Base-by-base conservation (phyloP, 345 rosid species). In the Raphanus sativus region DNA sequence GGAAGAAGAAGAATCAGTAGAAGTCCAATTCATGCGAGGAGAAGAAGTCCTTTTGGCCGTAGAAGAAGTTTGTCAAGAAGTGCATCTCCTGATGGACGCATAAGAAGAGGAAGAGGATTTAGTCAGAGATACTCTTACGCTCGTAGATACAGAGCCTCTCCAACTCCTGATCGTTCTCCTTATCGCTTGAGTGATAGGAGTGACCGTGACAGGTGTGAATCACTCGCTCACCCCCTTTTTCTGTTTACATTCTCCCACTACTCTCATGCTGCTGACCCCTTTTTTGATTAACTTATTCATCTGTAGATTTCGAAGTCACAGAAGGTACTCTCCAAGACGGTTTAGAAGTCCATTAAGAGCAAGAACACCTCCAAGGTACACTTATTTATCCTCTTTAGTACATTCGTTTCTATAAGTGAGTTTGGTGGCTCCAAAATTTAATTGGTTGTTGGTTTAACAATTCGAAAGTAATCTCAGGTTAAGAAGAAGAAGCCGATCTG, bases 61-160 rank as follows among this genome's bases (percentile, higher is more conserved):
- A 78, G 80, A 67, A 83, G 92, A 88, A 88, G 96, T 86, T 77
- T 83, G 77, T 91, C 98, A 25, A 90, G 92, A 83, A 94, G 98
- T 36, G 84, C 74, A 76, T 89, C 98, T 6, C 98, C 96, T 4
- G 88, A 81, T 81, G 90, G 86, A 83, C 96, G 96, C 40, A 86
- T 92, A 48, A 87, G 91, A 80, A 91, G 99, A 79, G 99, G 99
- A 3, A 86, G 99, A 32, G 99, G 99, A 58, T 90, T 95, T 75
- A 93, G 98, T 78, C 86, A 91, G 74, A 86, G 91, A 34, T 95
- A 86, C 71, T 90, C 99, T 21, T 92, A 89, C 74, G 97, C 99
- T 66, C 90, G 97, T 32, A 77, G 91, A 73, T 95, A 88, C 84
- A 81, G 97, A 87, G 89, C 90, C 28, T 82, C 91, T 36, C 98